These are phyloP conservation scores for Lepiota venenata DNA, from an alignment of 768 basidiomycete species.

Conservation along the genomic window DNA sequence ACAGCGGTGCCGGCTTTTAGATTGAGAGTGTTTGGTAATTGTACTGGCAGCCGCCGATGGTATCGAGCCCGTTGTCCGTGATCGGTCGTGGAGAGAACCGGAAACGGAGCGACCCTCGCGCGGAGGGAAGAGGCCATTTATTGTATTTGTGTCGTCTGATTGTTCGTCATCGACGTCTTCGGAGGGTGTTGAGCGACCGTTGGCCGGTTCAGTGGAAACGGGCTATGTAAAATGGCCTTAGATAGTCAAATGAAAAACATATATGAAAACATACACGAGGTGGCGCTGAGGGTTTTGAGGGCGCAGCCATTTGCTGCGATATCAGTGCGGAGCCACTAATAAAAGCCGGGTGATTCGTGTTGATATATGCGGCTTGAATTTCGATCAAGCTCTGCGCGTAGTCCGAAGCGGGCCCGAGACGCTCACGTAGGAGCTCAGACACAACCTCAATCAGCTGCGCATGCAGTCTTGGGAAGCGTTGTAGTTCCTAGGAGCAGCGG, in stretches of 20 bases:
- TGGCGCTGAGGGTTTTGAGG: constrained; percentile 39
- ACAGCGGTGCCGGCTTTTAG: constrained; percentile 25
- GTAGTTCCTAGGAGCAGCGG: constrained; percentile 65
- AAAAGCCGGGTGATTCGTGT: constrained; percentile 97
- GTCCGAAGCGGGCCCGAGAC: constrained; percentile 94
- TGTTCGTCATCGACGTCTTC: constrained; percentile 55
- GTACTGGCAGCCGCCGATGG: constrained; percentile 32
- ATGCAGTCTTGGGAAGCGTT: constrained; percentile 92
- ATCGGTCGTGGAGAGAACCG: constrained; percentile 73
- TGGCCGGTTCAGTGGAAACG: constrained; percentile 57
- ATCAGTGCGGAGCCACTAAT: constrained; percentile 72
- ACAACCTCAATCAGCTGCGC: constrained; percentile 94
- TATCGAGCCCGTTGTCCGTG: constrained; percentile 30
- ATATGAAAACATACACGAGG: constrained; percentile 46
- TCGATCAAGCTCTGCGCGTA: constrained; percentile 94
- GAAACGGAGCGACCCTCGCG: constrained; percentile 71
- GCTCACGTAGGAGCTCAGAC: constrained; percentile 93
- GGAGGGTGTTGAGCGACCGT: constrained; percentile 41
- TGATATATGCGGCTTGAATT: constrained; percentile 99
- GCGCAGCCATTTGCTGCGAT: constrained; percentile 43
- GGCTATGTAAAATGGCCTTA: constrained; percentile 40
- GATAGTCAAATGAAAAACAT: constrained; percentile 12
- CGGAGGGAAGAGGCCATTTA: constrained; percentile 50
- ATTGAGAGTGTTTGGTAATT: constrained; percentile 32
- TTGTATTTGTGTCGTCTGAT: constrained; percentile 50